Conservation (phyloP, 768 basidiomycete species). For the Hygrophorus russula region DNA sequence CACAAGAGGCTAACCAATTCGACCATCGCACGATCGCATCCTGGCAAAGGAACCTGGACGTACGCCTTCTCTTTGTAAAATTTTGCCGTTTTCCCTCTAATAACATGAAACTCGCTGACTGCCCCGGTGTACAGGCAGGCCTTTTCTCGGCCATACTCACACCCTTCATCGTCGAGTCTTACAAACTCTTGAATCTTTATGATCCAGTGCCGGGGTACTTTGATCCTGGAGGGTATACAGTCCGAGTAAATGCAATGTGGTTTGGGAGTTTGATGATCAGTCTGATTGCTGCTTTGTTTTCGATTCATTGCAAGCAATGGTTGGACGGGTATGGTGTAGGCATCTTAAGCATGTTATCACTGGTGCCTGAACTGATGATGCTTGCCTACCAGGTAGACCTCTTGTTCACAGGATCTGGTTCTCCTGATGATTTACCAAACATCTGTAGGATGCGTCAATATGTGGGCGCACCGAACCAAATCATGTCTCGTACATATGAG, state of each 20-base stretch:
- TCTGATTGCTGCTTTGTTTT: constrained; percentile 9
- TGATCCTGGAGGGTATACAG: constrained; percentile 5
- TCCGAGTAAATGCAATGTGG: constrained; percentile 11
- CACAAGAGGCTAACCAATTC: constrained; percentile 3
- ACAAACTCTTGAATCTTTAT: constrained; percentile 5
- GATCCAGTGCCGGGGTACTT: constrained; percentile 2
- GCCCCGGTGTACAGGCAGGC: constrained; percentile 5
- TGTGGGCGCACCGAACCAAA: constrained; percentile 1
- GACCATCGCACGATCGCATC: constrained; percentile 6
- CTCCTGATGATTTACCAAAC: neutral
- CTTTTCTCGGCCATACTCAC: constrained; percentile 11
- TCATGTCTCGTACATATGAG: neutral
- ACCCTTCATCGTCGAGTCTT: constrained; percentile 10
- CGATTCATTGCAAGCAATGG: constrained; percentile 11
- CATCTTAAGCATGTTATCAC: neutral
- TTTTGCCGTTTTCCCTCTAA: neutral
- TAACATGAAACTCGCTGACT: neutral
- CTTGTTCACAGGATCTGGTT: neutral
- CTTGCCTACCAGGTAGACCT: neutral
- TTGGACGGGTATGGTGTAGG: constrained; percentile 8
- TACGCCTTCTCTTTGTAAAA: constrained; percentile 9
- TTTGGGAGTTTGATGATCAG: constrained; percentile 10
- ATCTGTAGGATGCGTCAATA: constrained; percentile 10
- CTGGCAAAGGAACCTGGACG: constrained; percentile 6
- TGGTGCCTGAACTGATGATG: neutral